Percentiles rank a stretch among this genome's conserved stretches.
Conservation (phyloP, 495 filamentous ascomycete genomes). For the Aspergillus hancockii region DNA sequence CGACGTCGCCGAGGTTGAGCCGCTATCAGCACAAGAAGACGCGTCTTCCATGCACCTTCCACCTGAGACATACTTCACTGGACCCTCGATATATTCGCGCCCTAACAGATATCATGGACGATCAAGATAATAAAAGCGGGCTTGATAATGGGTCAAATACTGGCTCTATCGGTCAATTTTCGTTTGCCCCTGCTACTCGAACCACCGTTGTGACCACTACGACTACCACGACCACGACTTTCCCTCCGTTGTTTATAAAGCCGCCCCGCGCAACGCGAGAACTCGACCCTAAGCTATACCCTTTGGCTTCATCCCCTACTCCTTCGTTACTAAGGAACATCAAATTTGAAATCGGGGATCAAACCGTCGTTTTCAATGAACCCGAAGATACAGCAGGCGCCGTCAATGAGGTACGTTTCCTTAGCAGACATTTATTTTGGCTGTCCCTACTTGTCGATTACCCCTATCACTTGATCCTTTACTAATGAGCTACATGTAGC, state of each 20-base stretch:
- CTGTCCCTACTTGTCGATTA: neutral
- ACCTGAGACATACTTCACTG: constrained; percentile 14
- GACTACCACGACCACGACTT: constrained; percentile 86
- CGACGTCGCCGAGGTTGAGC: constrained; percentile 19
- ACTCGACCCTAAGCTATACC: constrained; percentile 86
- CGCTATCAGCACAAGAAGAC: constrained; percentile 19
- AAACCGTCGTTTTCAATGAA: constrained; percentile 66
- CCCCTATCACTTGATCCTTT: no score
- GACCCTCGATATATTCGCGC: constrained; percentile 19
- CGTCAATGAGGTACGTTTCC: constrained; percentile 55
- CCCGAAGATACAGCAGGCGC: constrained; percentile 59
- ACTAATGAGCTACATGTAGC: constrained; percentile 34
- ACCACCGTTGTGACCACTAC: constrained; percentile 89
- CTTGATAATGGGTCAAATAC: constrained; percentile 24
- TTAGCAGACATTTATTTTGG: neutral
- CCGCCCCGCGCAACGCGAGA: constrained; percentile 70
- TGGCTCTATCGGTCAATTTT: constrained; percentile 61
- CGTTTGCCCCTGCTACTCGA: constrained; percentile 69
- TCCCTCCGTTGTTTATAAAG: constrained; percentile 78
- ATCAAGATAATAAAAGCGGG: constrained; percentile 23
- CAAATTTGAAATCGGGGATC: constrained; percentile 68
- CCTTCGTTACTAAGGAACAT: constrained; percentile 73
- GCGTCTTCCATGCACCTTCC: constrained; percentile 20
- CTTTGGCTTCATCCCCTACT: constrained; percentile 78
- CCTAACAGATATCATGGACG: constrained; percentile 34